A percentile compares a stretch with the other conserved stretches of the same genome.
Conservation (phyloP, 768 basidiomycete genomes). For the Macrolepiota albuminosa region DNA sequence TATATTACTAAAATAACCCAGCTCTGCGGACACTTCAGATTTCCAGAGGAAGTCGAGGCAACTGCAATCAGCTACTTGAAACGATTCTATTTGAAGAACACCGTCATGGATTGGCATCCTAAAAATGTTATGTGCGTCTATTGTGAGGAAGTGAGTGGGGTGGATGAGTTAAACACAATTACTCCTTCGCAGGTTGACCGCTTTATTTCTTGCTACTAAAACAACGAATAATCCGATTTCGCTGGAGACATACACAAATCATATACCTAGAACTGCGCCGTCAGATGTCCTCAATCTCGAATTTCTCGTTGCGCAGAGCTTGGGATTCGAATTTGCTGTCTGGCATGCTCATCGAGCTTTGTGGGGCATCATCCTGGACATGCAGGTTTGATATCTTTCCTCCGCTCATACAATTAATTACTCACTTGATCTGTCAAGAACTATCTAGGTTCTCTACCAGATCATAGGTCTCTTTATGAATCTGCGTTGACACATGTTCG, state of each 20-base stretch:
- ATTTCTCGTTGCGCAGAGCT: slow-evolving; percentile 91
- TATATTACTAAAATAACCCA: slow-evolving; percentile 85
- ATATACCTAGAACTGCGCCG: slow-evolving; percentile 76
- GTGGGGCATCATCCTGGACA: slow-evolving; percentile 85
- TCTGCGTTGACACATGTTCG: slow-evolving; percentile 62
- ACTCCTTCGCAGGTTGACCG: slow-evolving; percentile 68
- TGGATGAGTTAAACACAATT: slow-evolving; percentile 3
- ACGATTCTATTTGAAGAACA: slow-evolving; percentile 95
- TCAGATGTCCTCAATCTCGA: slow-evolving; percentile 91
- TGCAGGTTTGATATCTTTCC: slow-evolving; percentile 54
- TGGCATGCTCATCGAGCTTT: slow-evolving; percentile 89
- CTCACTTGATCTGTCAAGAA: slow-evolving; percentile 34
- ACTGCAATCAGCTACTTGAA: slow-evolving; percentile 92
- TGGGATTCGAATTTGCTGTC: slow-evolving; percentile 90
- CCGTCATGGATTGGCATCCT: slow-evolving; percentile 99
- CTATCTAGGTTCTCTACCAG: slow-evolving; percentile 45
- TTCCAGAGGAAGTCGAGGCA: slow-evolving; percentile 90
- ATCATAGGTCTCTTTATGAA: slow-evolving; percentile 57
- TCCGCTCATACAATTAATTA: not conserved
- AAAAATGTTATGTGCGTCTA: slow-evolving; percentile 89
- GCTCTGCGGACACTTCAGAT: slow-evolving; percentile 79
- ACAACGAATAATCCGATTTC: slow-evolving; percentile 94
- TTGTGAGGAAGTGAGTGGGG: not conserved
- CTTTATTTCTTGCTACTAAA: slow-evolving; percentile 93
- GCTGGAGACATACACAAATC: slow-evolving; percentile 76